Percentiles rank a stretch among this genome's conserved stretches.
Conservation (phyloP, 2,329 filamentous ascomycete genomes). For the Aspergillus pseudoglaucus region DNA sequence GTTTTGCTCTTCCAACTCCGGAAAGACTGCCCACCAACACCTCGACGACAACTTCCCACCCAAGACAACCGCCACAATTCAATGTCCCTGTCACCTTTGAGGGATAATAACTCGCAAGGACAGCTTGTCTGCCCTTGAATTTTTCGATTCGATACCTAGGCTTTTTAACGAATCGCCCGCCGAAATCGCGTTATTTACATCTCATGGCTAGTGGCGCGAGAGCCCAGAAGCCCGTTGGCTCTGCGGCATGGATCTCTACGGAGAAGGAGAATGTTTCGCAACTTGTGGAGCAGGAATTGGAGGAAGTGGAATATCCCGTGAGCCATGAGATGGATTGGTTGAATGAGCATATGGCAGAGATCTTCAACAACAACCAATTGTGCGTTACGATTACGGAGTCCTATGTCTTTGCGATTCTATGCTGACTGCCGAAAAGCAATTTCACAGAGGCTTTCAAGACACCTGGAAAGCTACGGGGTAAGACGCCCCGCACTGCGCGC, state of each 20-base stretch:
- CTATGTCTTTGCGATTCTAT: conserved; percentile 1
- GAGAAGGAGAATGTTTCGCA: conserved; percentile 73
- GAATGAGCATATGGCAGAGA: conserved; percentile 95
- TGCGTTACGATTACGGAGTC: conserved; percentile 45
- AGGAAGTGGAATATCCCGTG: conserved; percentile 88
- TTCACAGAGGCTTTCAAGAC: conserved; percentile 90
- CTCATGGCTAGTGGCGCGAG: conserved; percentile 34
- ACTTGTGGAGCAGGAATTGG: conserved; percentile 72
- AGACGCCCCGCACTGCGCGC: conserved; percentile 41
- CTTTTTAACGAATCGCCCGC: neutral
- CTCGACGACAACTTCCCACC: conserved; percentile 3
- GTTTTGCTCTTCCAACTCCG: conserved; percentile 1
- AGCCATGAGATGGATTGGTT: conserved; percentile 96
- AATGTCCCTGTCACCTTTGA: conserved; percentile 6
- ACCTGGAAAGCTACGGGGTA: conserved; percentile 43
- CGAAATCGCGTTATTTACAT: conserved; percentile 31
- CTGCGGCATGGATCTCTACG: conserved; percentile 73
- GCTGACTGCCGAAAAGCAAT: conserved; percentile 55
- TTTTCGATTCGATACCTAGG: neutral
- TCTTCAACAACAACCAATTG: conserved; percentile 83
- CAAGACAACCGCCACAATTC: conserved; percentile 5
- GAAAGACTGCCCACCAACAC: conserved; percentile 5
- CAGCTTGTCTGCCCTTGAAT: conserved; percentile 3
- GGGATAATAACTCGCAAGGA: neutral
- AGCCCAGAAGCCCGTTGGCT: conserved; percentile 60